Conservation (phyloP, 2,329 filamentous ascomycete species). For the Verticillium nubilum region DNA sequence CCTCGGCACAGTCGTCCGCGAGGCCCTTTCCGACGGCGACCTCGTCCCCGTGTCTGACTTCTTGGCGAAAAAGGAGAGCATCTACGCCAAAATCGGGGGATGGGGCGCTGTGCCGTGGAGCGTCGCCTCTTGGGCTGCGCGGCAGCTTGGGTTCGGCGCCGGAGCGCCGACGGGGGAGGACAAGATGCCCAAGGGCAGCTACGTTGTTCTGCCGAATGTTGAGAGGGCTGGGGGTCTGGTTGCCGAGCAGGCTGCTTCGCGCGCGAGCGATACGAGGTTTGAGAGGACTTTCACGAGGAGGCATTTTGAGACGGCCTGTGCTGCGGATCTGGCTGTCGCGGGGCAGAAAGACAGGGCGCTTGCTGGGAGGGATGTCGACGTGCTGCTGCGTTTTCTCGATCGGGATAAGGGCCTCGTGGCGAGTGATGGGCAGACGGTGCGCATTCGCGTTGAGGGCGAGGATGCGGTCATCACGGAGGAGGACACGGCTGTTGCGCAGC, state of each 20-base stretch:
- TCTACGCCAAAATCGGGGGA: conserved; percentile 60
- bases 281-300: conserved; percentile 64
- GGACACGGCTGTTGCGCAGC: conserved; percentile 75
- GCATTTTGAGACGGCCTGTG: conserved; percentile 49
- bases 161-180: conserved; percentile 38
- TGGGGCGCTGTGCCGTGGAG: conserved; percentile 67
- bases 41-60: conserved; percentile 71
- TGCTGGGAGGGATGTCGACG: conserved; percentile 60
- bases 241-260: conserved; percentile 29
- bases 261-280: conserved; percentile 37
- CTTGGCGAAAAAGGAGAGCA: conserved; percentile 56
- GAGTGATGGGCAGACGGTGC: conserved; percentile 65
- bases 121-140: conserved; percentile 69
- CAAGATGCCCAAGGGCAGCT: conserved; percentile 53
- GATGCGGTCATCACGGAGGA: conserved; percentile 58
- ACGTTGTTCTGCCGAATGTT: conserved; percentile 60
- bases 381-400: conserved; percentile 64
- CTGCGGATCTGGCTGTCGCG: background rate
- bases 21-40: conserved; percentile 63
- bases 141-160: conserved; percentile 59
- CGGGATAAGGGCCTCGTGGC: conserved; percentile 57
- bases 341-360: conserved; percentile 25
- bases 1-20: conserved; percentile 69
- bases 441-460: conserved; percentile 23
- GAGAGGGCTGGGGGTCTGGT: conserved; percentile 54